phyloP scores from a whole-genome alignment of 129 eudicot genomes.

The Pseudognaphalium luteoalbum region DNA sequence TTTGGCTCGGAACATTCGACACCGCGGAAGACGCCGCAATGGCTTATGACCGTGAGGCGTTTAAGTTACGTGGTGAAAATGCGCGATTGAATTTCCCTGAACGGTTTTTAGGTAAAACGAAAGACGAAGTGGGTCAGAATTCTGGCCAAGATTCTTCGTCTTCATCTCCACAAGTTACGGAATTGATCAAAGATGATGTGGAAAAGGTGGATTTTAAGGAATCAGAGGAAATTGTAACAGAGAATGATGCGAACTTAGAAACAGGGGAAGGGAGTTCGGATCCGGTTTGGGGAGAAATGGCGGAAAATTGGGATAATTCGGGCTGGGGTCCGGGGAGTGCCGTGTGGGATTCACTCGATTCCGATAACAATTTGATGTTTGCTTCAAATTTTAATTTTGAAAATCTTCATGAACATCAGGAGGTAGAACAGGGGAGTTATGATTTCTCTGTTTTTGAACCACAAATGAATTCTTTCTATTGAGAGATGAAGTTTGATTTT shows the following conservation, averaged over 20 bases:
- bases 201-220: constrained; percentile 25
- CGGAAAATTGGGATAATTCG: constrained; percentile 66
- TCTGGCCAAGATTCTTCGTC: constrained; percentile 30
- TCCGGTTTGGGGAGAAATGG: constrained; percentile 69
- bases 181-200: constrained; percentile 14
- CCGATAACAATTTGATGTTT: constrained; percentile 52
- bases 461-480: constrained; percentile 47
- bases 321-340: constrained; percentile 98
- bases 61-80: constrained; percentile 69
- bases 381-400: constrained; percentile 53
- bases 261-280: constrained; percentile 29
- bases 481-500: constrained; percentile 41
- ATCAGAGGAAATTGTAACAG: constrained; percentile 29
- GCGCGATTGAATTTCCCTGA: constrained; percentile 87
- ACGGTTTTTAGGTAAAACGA: constrained; percentile 52
- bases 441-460: constrained; percentile 43
- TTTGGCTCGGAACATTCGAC: constrained; percentile 89
- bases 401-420: constrained; percentile 24
- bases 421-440: constrained; percentile 35
- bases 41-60: constrained; percentile 94
- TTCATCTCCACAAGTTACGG: constrained; percentile 21
- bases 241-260: constrained; percentile 25
- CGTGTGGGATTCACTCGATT: constrained; percentile 83
- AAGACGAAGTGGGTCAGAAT: constrained; percentile 13
- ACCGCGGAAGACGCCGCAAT: constrained; percentile 92